Percentiles rank a stretch among this genome's conserved stretches.
Conservation (phyloP, 2,329 filamentous ascomycete genomes). For the Alternaria postmessia region DNA sequence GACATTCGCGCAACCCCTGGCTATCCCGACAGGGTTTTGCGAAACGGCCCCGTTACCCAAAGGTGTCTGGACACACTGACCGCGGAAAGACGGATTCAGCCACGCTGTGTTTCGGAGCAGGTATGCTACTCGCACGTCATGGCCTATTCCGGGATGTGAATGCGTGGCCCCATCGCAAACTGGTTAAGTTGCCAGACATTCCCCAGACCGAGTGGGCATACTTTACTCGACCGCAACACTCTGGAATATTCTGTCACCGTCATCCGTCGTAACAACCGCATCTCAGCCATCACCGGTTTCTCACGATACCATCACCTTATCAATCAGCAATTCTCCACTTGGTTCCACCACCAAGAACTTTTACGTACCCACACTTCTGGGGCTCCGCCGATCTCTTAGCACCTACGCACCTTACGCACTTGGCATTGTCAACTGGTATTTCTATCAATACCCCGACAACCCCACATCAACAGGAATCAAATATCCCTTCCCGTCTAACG, state of each 20-base stretch:
- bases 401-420: constrained; percentile 18
- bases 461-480: constrained; percentile 22
- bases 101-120: constrained; percentile 19
- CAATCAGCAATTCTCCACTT: constrained; percentile 21
- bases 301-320: constrained; percentile 23
- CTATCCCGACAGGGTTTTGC: constrained; percentile 21
- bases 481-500: constrained; percentile 7
- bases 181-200: constrained; percentile 21
- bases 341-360: constrained; percentile 22
- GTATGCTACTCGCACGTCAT: constrained; percentile 35
- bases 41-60: constrained; percentile 17
- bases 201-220: neutral
- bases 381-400: constrained; percentile 23
- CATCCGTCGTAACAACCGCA: constrained; percentile 15
- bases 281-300: constrained; percentile 15
- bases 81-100: constrained; percentile 27
- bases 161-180: constrained; percentile 18
- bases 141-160: constrained; percentile 26
- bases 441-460: constrained; percentile 21
- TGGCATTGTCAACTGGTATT: constrained; percentile 19
- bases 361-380: constrained; percentile 24
- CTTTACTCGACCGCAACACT: constrained; percentile 5
- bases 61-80: constrained; percentile 12
- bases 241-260: neutral
- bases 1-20: constrained; percentile 1